Percentiles rank a stretch among this genome's conserved stretches.
Conservation (phyloP, 352 stramenopile species). For the Phytophthora quininea region DNA sequence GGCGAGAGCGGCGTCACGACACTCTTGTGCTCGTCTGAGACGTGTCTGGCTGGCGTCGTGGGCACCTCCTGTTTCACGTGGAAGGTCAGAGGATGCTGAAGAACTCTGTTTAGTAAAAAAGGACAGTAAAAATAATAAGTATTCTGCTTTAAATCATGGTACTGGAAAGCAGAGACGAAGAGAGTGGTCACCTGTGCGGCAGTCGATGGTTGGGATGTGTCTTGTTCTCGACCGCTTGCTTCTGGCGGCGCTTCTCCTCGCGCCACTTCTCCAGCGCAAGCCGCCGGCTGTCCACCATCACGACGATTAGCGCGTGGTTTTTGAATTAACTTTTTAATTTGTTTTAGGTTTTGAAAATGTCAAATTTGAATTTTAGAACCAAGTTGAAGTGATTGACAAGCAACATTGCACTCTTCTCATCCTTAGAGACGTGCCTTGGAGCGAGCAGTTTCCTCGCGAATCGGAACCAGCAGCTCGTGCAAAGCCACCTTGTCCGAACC, state of each 20-base stretch:
- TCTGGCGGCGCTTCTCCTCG: constrained; percentile 42
- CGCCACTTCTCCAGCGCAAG: constrained; percentile 75
- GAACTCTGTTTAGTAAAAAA: constrained; percentile 9
- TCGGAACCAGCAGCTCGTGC: constrained; percentile 64
- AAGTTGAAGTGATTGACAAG: neutral
- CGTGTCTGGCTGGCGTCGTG: neutral
- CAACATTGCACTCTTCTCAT: neutral
- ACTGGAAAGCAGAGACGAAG: neutral
- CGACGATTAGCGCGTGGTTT: too few relatives aligned
- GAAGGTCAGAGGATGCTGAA: neutral
- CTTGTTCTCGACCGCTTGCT: constrained; percentile 21
- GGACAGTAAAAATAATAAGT: neutral
- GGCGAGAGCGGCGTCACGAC: constrained; percentile 8
- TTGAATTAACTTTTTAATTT: too few relatives aligned
- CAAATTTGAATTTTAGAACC: constrained; percentile 9
- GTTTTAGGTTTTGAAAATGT: too few relatives aligned
- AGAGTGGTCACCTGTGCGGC: constrained; percentile 20
- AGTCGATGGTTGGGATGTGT: neutral
- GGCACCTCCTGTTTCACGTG: neutral
- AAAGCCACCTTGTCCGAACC: constrained; percentile 67
- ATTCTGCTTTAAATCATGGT: neutral
- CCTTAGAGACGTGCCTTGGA: constrained; percentile 40
- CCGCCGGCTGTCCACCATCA: constrained; percentile 62
- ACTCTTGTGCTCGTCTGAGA: neutral
- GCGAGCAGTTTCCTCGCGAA: constrained; percentile 48